Conservation (phyloP, 768 basidiomycete genomes). For the Boletales sp. region DNA sequence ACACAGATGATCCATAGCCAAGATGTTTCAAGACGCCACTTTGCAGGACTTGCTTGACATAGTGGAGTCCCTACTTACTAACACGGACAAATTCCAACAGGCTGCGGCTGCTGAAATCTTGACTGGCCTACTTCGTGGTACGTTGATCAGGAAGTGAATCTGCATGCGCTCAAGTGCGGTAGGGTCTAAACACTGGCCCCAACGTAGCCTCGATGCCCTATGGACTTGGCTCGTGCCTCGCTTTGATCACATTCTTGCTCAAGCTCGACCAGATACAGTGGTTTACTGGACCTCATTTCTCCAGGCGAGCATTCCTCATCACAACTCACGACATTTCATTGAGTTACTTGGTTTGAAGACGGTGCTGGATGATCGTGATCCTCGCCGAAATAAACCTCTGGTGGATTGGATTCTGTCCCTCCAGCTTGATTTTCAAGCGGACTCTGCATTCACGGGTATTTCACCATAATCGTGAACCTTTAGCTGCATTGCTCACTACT, state of each 20-base stretch:
- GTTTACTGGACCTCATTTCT: slow-evolving; percentile 70
- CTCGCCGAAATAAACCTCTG: slow-evolving; percentile 68
- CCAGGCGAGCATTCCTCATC: slow-evolving; percentile 21
- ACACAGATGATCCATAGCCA: slow-evolving; percentile 42
- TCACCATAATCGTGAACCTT: slow-evolving; percentile 4
- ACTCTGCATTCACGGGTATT: slow-evolving; percentile 85
- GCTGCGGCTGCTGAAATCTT: slow-evolving; percentile 75
- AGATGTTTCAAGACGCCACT: slow-evolving; percentile 54
- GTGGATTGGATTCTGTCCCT: slow-evolving; percentile 75
- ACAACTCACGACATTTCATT: neutral
- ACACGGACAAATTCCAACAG: slow-evolving; percentile 80
- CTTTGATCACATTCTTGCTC: slow-evolving; percentile 59
- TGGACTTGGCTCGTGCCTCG: slow-evolving; percentile 72
- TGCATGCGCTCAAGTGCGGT: slow-evolving; percentile 5
- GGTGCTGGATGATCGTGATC: slow-evolving; percentile 68
- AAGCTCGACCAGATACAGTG: slow-evolving; percentile 84
- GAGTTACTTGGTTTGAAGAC: slow-evolving; percentile 31
- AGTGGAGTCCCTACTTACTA: slow-evolving; percentile 60
- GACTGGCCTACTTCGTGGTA: slow-evolving; percentile 72
- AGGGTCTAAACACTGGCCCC: slow-evolving; percentile 87
- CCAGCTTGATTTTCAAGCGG: slow-evolving; percentile 77
- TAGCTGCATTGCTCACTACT: slow-evolving; percentile 5
- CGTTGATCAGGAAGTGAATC: slow-evolving; percentile 8
- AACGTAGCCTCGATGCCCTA: slow-evolving; percentile 45
- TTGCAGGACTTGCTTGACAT: slow-evolving; percentile 51